Base-by-base conservation (phyloP, 768 basidiomycete genomes). In the Suillus discolor region DNA sequence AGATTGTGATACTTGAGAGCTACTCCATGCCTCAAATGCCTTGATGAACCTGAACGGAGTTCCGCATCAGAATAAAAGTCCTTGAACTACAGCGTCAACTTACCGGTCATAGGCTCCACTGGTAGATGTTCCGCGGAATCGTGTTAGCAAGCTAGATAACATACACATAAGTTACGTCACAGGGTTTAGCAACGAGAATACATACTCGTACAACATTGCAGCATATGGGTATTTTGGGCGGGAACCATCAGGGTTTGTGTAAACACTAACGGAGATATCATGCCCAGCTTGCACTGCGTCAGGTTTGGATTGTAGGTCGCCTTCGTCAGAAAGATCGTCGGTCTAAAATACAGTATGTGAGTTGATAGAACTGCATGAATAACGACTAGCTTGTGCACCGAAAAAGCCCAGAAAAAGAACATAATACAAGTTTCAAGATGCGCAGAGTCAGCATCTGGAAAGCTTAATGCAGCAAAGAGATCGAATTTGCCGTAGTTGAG, bases 361-460 rank as follows among this genome's bases (percentile, higher is more conserved):
- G 68, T 38, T 18, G 28, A 23, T 18, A 42, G 54, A 13, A 31
- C 6, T 1, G 41, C 6, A 60, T 7, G 11, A 38, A 28, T 60
- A 4, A 13, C 0, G 41, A 42, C 16, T 3, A 36, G 42, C 39
- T 18, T 61, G 53, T 73, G 6, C 63, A 80, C 79, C 31, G 78
- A 71, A 66, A 79, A 79, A 16, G 79, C 79, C 77, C 78, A 79
- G 41, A 79, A 72, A 70, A 78, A 79, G 65, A 79, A 79, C 28
- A 75, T 72, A 36, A 80, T 74, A 65, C 79, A 75, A 2, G 79
- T 79, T 2, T 66, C 73, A 49, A 79, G 74, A 62, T 79, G 79
- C 7, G 67, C 66, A 15, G 69, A 31, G 66, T 80, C 79, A 9
- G 78, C 79, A 45, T 80, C 79, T 12, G 79, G 77, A 66, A 78